Percentiles rank a stretch among this genome's conserved stretches.
phyloP scores from a whole-genome alignment of 345 rosid genomes.

The Hirschfeldia incana region DNA sequence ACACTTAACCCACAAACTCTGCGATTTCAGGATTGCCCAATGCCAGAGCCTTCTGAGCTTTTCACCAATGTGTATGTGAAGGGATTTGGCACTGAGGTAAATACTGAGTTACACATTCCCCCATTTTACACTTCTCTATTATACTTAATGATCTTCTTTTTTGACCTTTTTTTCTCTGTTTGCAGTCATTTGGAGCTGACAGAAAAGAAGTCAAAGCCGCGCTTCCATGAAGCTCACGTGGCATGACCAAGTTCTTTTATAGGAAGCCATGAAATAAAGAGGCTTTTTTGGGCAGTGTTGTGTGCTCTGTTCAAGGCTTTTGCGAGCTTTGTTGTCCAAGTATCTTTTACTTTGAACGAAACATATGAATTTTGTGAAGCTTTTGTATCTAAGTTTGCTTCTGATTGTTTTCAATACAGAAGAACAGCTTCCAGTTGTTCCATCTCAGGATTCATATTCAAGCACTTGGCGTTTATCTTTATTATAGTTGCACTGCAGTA shows the following conservation, averaged over 20 bases:
- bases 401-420: not conserved
- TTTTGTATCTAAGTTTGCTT: slow-evolving; percentile 18
- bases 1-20: not conserved
- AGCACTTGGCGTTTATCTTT: not conserved
- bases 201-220: slow-evolving; percentile 76
- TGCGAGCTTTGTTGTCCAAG: not conserved
- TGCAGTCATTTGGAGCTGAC: slow-evolving; percentile 79
- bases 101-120: slow-evolving; percentile 4
- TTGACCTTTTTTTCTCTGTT: slow-evolving; percentile 14
- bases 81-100: slow-evolving; percentile 83
- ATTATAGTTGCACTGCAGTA: not conserved
- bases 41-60: slow-evolving; percentile 91
- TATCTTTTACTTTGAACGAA: not conserved
- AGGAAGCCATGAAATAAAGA: slow-evolving; percentile 21
- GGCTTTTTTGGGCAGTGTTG: not conserved
- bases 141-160: not conserved
- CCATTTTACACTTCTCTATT: not conserved
- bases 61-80: slow-evolving; percentile 77
- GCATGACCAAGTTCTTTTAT: not conserved
- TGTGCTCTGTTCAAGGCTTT: not conserved
- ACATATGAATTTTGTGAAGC: slow-evolving; percentile 13
- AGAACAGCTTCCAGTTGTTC: not conserved
- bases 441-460: not conserved
- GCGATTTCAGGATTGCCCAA: slow-evolving; percentile 77
- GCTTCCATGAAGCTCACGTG: slow-evolving; percentile 56